Base-by-base conservation (phyloP, 495 filamentous ascomycete species). In the Pyronema domesticum region DNA sequence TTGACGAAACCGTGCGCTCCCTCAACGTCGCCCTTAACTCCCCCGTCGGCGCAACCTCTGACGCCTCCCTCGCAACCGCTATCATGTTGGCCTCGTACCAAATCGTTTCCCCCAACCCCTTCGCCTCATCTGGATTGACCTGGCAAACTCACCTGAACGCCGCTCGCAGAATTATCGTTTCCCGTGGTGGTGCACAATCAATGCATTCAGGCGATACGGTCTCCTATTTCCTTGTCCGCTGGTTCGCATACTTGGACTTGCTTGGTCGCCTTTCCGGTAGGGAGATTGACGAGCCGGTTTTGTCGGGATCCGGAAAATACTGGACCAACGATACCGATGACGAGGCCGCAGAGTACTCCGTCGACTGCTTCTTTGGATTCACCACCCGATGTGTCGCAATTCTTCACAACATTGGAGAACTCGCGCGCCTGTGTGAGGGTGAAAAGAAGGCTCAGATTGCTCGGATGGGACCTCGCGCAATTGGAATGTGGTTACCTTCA, bases 61-160 rank as follows among this genome's bases (percentile, higher is more conserved):
- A 87, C 62, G 76, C 77, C 37, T 86, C 83, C 57, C 72, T 94
- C 15, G 84, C 86, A 8, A 85, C 86, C 0, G 83, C 86, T 3
- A 87, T 94, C 53, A 85, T 94, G 83, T 72, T 94, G 35, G 76
- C 86, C 6, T 89, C 86, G 0, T 71, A 91, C 46, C 82, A 94
- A 59, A 93, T 94, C 42, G 80, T 94, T 42, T 86, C 83, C 2
- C 86, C 86, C 6, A 82, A 80, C 50, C 81, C 84, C 1, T 89
- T 94, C 59, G 56, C 56, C 19, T 55, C 56, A 51, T 57, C 55
- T 35, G 73, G 70, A 10, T 68, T 71, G 39, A 77, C 80, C 3
- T 94, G 86, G 86, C 81, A 85, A 57, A 78, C 73, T 34, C 85
- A 91, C 66, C 73, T 94, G 6, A 78, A 79, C 37, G 76, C 84